A percentile compares a stretch with the other conserved stretches of the same genome.
Conservation (phyloP, 495 filamentous ascomycete species). For the Talaromyces proteolyticus region DNA sequence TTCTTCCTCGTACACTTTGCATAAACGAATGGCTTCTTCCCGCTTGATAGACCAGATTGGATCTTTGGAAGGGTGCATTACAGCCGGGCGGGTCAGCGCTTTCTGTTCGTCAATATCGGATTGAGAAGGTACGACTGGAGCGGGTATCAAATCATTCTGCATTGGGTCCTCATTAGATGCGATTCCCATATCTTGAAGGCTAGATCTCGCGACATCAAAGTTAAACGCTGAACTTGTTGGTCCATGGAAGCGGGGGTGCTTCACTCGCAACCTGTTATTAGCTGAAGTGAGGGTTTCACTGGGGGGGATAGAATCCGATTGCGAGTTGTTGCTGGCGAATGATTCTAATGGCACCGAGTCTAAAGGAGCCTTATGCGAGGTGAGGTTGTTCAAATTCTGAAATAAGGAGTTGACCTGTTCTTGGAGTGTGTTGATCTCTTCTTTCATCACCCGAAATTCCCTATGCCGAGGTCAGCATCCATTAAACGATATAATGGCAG, state of each 20-base stretch:
- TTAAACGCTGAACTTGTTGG: slow-evolving; percentile 84
- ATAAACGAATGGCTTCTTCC: slow-evolving; percentile 67
- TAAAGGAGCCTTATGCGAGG: slow-evolving; percentile 28
- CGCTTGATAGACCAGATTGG: slow-evolving; percentile 69
- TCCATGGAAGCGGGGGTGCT: slow-evolving; percentile 69
- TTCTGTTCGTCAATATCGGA: slow-evolving; percentile 42
- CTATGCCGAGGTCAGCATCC: slow-evolving; percentile 18
- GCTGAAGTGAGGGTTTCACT: slow-evolving; percentile 17
- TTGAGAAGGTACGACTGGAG: slow-evolving; percentile 42
- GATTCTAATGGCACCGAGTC: slow-evolving; percentile 32
- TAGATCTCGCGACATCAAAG: slow-evolving; percentile 81
- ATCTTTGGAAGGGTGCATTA: slow-evolving; percentile 51
- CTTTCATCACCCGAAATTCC: slow-evolving; percentile 75
- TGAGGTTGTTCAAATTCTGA: slow-evolving; percentile 60
- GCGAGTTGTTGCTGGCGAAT: slow-evolving; percentile 32
- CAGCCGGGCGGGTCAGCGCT: slow-evolving; percentile 21
- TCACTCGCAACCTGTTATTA: slow-evolving; percentile 12
- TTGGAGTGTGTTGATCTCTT: slow-evolving; percentile 69
- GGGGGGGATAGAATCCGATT: slow-evolving; percentile 23
- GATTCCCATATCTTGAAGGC: slow-evolving; percentile 85
- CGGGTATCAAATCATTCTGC: slow-evolving; percentile 48
- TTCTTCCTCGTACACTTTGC: slow-evolving; percentile 73
- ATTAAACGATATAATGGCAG: neutral
- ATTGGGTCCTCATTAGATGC: slow-evolving; percentile 47
- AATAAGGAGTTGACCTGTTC: slow-evolving; percentile 77